A percentile compares a stretch with the other conserved stretches of the same genome.
Evolutionary conservation across 352 stramenopile species (phyloP).

Genomic region (Phytophthora multivora): DNA sequence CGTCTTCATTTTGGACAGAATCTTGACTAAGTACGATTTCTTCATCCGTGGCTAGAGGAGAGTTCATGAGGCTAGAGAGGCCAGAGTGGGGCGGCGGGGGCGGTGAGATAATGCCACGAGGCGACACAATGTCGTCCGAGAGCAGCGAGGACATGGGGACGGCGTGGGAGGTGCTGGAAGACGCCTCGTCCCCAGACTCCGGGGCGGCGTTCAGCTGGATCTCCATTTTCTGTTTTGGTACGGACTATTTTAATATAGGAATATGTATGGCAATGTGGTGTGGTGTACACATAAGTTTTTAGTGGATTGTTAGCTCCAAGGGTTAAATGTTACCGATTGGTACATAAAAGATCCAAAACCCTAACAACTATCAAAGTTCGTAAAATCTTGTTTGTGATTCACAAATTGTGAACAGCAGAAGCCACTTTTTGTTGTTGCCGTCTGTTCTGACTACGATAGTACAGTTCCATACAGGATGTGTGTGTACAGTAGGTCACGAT

Average conservation of each 20-base stretch:
- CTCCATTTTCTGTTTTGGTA: neutral
- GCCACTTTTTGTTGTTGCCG: too few relatives aligned
- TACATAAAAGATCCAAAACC: too few relatives aligned
- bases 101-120: neutral
- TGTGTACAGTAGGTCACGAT: too few relatives aligned
- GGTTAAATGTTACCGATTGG: too few relatives aligned
- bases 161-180: neutral
- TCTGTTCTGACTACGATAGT: too few relatives aligned
- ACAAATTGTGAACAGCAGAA: too few relatives aligned
- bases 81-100: constrained; percentile 18
- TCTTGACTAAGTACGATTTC: constrained; percentile 19
- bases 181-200: neutral
- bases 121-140: constrained; percentile 35
- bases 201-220: constrained; percentile 1
- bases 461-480: too few relatives aligned
- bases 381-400: too few relatives aligned
- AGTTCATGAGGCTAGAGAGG: constrained; percentile 74
- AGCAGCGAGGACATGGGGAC: constrained; percentile 52
- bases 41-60: constrained; percentile 39
- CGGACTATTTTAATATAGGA: neutral
- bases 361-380: too few relatives aligned
- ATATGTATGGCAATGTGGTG: neutral
- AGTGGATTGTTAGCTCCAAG: too few relatives aligned
- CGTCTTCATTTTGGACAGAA: constrained; percentile 10
- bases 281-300: neutral